phyloP scores from a whole-genome alignment of 2,329 filamentous ascomycete species.

The Apiospora phragmitis region DNA sequence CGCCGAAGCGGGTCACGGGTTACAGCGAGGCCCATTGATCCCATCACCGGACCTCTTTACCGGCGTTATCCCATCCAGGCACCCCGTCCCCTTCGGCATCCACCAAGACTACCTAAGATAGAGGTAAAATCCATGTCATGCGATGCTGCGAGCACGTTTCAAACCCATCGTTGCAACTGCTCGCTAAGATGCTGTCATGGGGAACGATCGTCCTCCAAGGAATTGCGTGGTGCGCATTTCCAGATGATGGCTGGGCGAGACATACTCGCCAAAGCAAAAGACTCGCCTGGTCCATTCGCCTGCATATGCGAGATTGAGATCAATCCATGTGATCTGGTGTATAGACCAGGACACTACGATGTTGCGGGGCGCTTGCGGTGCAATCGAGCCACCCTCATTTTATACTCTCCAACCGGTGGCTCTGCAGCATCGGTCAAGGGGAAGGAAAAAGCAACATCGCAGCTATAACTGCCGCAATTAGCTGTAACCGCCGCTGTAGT shows the following conservation, averaged over 20 bases:
- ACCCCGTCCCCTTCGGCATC: neutral
- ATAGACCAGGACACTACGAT: neutral
- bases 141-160: neutral
- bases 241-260: neutral
- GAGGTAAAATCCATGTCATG: neutral
- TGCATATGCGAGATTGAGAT: constrained; percentile 5
- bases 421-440: neutral
- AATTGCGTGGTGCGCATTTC: neutral
- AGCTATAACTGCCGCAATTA: neutral
- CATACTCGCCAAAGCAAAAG: neutral
- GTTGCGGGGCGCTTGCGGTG: neutral
- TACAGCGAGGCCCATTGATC: neutral
- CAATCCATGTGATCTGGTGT: neutral
- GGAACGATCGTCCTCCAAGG: neutral
- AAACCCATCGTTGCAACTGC: neutral
- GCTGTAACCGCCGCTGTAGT: neutral
- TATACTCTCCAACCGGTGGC: neutral
- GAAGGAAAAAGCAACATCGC: neutral
- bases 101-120: neutral
- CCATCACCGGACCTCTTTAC: neutral
- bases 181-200: neutral
- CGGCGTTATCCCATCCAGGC: neutral
- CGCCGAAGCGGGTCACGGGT: neutral
- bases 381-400: neutral
- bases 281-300: neutral